These are phyloP conservation scores for Gracilaria domingensis DNA, from an alignment of 23 red algal genomes.

Conservation along the genomic window DNA sequence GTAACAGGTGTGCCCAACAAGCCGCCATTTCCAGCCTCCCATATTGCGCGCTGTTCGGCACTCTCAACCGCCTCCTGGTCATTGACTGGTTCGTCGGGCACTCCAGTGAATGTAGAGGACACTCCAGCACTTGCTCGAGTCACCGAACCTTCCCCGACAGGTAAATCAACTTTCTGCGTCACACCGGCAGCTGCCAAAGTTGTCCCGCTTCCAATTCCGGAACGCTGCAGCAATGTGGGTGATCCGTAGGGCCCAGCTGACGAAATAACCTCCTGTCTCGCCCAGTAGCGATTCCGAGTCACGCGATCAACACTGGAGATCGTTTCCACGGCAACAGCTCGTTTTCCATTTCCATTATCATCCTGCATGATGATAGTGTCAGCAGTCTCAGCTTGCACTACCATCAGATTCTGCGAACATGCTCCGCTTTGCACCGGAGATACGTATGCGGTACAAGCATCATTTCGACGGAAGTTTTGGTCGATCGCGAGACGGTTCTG, in stretches of 20 bases:
- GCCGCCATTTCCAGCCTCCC: slow-evolving; percentile 53
- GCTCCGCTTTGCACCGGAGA: not conserved
- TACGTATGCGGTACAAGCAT: slow-evolving; percentile 68
- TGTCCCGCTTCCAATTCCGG: slow-evolving; percentile 71
- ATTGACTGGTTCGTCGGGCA: slow-evolving; percentile 32
- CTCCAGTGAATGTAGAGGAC: slow-evolving; percentile 18
- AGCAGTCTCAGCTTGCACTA: slow-evolving; percentile 48
- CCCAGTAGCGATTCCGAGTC: not conserved
- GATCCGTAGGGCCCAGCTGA: slow-evolving; percentile 75
- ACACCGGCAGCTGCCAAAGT: slow-evolving; percentile 46
- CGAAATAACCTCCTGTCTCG: slow-evolving; percentile 46
- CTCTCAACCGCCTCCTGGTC: not conserved
- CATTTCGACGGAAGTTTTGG: slow-evolving; percentile 31
- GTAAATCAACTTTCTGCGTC: slow-evolving; percentile 33
- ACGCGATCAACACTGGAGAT: not conserved
- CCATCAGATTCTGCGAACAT: slow-evolving; percentile 35
- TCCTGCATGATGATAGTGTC: slow-evolving; percentile 24
- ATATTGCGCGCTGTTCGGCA: not conserved
- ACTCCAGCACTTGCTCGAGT: slow-evolving; percentile 22
- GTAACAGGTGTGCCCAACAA: slow-evolving; percentile 33
- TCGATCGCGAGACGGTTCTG: slow-evolving; percentile 26
- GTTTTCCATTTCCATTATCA: not conserved
- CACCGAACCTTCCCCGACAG: slow-evolving; percentile 39
- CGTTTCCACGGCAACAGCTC: slow-evolving; percentile 25
- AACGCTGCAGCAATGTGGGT: slow-evolving; percentile 78